Percentiles rank a stretch among this genome's conserved stretches.
Evolutionary conservation across 139 green algal species (phyloP).

Genomic region (Auxenochlorella pyrenoidosa): DNA sequence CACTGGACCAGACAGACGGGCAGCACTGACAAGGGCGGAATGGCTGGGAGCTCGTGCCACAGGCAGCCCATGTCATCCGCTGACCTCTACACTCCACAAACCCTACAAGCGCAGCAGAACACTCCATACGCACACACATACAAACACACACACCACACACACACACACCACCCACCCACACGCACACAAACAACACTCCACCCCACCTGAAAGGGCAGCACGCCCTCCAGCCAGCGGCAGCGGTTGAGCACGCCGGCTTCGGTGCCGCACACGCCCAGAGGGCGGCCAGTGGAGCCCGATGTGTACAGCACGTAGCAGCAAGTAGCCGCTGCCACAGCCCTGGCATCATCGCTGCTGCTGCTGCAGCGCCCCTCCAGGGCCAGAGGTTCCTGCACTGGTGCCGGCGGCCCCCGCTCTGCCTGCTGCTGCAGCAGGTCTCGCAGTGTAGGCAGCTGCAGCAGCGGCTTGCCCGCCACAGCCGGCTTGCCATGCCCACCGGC

Average conservation of each 20-base stretch:
- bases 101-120: too few species aligned
- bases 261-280: constrained; percentile 63
- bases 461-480: not conserved
- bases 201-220: constrained; percentile 29
- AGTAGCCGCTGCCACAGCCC: not conserved
- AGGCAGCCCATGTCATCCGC: too few species aligned
- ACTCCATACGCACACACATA: too few species aligned
- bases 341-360: not conserved
- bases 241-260: constrained; percentile 64
- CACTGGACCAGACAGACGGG: too few species aligned
- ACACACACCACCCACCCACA: too few species aligned
- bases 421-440: not conserved
- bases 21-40: too few species aligned
- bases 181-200: not conserved
- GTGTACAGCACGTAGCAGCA: constrained; percentile 75
- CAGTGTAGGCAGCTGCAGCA: constrained; percentile 15
- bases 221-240: constrained; percentile 63
- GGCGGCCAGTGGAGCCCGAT: constrained; percentile 69
- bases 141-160: too few species aligned
- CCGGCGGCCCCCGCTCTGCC: not conserved
- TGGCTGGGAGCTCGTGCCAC: too few species aligned
- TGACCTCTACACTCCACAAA: too few species aligned
- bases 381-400: too few species aligned
- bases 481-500: constrained; percentile 8
- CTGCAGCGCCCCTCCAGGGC: not conserved